Evolutionary conservation across 805 yeast species (phyloP).

Genomic region (Sugiyamaella qingdaonensis): DNA sequence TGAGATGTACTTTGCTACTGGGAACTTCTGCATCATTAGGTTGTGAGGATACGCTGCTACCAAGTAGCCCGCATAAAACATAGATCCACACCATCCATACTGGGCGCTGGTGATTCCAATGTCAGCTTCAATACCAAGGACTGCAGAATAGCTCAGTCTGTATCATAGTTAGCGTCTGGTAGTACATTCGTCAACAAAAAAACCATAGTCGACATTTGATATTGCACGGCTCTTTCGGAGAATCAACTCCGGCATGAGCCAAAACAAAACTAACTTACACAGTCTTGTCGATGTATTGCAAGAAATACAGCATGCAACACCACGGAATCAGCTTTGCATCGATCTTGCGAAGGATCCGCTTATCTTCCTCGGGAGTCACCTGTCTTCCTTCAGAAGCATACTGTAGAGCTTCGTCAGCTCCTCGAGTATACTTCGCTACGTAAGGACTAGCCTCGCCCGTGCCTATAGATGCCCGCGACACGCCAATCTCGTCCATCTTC

Average conservation of each 20-base stretch:
- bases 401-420: conserved; percentile 1
- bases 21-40: conserved; percentile 33
- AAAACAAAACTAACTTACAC: conserved; percentile 51
- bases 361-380: background rate
- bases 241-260: conserved; percentile 20
- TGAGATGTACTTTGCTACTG: conserved; percentile 18
- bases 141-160: conserved; percentile 1
- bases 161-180: background rate
- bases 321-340: conserved; percentile 16
- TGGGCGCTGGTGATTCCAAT: conserved; percentile 32
- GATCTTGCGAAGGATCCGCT: conserved; percentile 21
- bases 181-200: too few species aligned
- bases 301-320: conserved; percentile 15
- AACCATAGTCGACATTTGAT: too few species aligned
- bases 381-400: background rate
- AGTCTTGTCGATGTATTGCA: conserved; percentile 41
- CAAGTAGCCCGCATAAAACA: conserved; percentile 45
- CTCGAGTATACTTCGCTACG: background rate
- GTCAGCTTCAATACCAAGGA: background rate
- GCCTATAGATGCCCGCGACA: background rate
- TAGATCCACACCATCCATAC: conserved; percentile 42
- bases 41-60: conserved; percentile 42
- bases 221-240: background rate
- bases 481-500: background rate
- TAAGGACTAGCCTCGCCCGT: background rate